These are phyloP conservation scores for Cryptococcus sp. DNA, from an alignment of 1,284 basidiomycete genomes.

Conservation along the genomic window DNA sequence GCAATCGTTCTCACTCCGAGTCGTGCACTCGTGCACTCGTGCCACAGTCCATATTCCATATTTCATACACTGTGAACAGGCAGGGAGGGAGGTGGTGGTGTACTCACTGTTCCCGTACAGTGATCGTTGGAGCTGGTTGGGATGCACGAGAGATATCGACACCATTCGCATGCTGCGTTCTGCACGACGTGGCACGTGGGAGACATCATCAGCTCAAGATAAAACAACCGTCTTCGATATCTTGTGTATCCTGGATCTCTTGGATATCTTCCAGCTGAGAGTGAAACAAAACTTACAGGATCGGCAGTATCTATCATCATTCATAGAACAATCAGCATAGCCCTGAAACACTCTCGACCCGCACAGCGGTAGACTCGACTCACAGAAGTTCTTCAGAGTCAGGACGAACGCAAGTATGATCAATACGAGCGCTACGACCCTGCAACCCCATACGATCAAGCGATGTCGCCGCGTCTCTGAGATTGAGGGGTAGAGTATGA, in stretches of 20 bases:
- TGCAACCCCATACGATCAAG: constrained; percentile 71
- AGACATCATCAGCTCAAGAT: no score
- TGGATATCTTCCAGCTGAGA: background rate
- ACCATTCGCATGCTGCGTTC: constrained; percentile 76
- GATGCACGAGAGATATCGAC: constrained; percentile 84
- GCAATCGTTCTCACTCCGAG: background rate
- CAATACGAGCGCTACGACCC: constrained; percentile 71
- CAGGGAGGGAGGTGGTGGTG: background rate
- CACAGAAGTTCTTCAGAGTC: constrained; percentile 79
- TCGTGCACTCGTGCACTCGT: no score
- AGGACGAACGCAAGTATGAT: constrained; percentile 79
- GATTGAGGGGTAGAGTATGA: constrained; percentile 87
- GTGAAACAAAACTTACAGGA: constrained; percentile 28
- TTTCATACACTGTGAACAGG: background rate
- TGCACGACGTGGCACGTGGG: background rate
- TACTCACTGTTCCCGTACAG: constrained; percentile 64
- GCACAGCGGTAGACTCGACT: constrained; percentile 11
- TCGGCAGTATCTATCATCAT: constrained; percentile 35
- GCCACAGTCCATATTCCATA: no score
- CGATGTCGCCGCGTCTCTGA: constrained; percentile 72
- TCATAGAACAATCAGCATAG: background rate
- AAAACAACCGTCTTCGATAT: background rate
- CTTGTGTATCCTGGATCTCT: background rate
- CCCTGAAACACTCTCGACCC: background rate
- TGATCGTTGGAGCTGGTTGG: constrained; percentile 74